These are phyloP conservation scores for Podila horticola DNA, from an alignment of 192 early-diverging fungal species.

Conservation along the genomic window DNA sequence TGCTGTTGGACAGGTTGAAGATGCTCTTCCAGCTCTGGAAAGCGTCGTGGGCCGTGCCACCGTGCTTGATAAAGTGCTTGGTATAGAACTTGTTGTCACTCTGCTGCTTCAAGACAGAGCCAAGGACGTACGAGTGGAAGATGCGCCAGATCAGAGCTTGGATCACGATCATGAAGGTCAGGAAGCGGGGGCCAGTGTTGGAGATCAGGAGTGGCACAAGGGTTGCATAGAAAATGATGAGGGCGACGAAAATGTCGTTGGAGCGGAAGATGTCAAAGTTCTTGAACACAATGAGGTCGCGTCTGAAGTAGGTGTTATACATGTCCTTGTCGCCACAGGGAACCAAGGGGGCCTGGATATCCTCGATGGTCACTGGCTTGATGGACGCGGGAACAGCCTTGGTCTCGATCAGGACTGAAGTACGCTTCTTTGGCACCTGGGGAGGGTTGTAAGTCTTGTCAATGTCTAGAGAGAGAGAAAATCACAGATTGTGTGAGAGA, in stretches of 20 bases:
- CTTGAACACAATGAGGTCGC: constrained; percentile 89
- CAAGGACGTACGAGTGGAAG: constrained; percentile 85
- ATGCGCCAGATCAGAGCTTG: constrained; percentile 92
- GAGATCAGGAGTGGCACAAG: constrained; percentile 68
- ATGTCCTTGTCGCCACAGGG: constrained; percentile 55
- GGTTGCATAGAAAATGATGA: constrained; percentile 81
- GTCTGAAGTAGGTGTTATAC: constrained; percentile 79
- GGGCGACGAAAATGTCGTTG: constrained; percentile 82
- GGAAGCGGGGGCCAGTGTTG: constrained; percentile 44
- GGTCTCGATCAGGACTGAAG: constrained; percentile 9
- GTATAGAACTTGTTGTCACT: constrained; percentile 85
- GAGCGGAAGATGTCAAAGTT: constrained; percentile 92
- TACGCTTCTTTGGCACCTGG: constrained; percentile 36
- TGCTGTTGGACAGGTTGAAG: constrained; percentile 90
- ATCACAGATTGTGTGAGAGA: too few species aligned
- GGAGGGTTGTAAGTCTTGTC: constrained; percentile 72
- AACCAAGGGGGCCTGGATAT: constrained; percentile 33
- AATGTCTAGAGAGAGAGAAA: constrained; percentile 53
- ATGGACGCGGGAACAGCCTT: background rate
- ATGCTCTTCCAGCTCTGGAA: constrained; percentile 97
- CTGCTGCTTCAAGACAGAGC: constrained; percentile 82
- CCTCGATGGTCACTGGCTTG: constrained; percentile 24
- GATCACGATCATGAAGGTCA: constrained; percentile 58
- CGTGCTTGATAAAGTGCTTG: constrained; percentile 92
- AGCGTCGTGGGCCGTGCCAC: constrained; percentile 87